These are phyloP conservation scores for Phylloporus rhodoxanthus DNA, from an alignment of 768 basidiomycete species.

Conservation along the genomic window DNA sequence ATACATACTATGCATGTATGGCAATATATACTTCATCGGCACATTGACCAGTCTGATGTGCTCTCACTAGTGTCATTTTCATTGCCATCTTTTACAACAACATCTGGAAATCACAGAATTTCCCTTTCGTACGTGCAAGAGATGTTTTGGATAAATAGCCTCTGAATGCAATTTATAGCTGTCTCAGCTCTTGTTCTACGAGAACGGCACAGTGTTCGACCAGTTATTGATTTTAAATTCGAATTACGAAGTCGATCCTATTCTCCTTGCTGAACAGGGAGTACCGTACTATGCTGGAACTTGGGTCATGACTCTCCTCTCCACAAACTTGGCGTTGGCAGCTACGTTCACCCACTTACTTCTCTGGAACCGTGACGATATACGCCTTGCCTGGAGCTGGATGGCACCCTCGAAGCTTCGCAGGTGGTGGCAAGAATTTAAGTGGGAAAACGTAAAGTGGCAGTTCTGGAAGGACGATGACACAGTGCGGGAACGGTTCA, in stretches of 20 bases:
- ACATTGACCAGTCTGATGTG: background rate
- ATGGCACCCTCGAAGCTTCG: conserved; percentile 11
- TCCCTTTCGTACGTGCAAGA: conserved; percentile 46
- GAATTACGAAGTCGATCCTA: conserved; percentile 45
- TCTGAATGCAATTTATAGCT: conserved; percentile 25
- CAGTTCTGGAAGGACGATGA: conserved; percentile 32
- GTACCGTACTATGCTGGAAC: conserved; percentile 28
- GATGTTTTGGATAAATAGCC: background rate
- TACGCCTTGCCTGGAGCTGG: conserved; percentile 45
- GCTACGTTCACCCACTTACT: conserved; percentile 47
- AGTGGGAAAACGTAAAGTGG: too few species aligned
- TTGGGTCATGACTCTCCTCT: conserved; percentile 18
- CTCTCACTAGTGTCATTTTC: conserved; percentile 27
- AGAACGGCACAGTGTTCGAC: conserved; percentile 48
- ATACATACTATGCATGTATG: conserved; percentile 47
- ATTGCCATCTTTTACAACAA: conserved; percentile 41
- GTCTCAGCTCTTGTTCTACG: conserved; percentile 44
- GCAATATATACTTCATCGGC: background rate
- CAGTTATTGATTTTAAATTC: conserved; percentile 49
- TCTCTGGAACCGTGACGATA: conserved; percentile 49
- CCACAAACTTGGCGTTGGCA: conserved; percentile 27
- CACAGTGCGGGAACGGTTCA: conserved; percentile 20
- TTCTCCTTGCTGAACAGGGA: conserved; percentile 41
- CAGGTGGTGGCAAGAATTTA: too few species aligned
- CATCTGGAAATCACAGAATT: conserved; percentile 51